Evolutionary conservation across 2,329 filamentous ascomycete species (phyloP).

Genomic region (Chaetothyriales sp.): DNA sequence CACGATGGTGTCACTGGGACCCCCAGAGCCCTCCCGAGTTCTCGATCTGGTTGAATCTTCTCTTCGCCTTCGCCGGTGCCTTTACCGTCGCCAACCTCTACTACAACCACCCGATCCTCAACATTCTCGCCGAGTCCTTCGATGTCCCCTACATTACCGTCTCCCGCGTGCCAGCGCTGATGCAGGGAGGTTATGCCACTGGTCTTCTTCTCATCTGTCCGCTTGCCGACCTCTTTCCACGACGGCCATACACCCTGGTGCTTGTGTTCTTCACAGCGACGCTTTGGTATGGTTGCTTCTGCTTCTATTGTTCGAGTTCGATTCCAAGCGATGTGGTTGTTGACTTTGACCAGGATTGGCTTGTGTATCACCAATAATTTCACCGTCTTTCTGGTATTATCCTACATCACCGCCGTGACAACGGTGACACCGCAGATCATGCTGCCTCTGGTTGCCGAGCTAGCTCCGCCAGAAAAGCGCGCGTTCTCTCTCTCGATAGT

Average conservation of each 20-base stretch:
- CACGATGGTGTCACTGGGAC: constrained; percentile 53
- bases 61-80: constrained; percentile 28
- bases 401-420: constrained; percentile 58
- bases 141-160: constrained; percentile 53
- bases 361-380: constrained; percentile 55
- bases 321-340: not conserved
- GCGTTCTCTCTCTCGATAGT: constrained; percentile 59
- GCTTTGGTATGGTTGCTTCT: constrained; percentile 37
- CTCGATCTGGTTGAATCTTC: constrained; percentile 50
- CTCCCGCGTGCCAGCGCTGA: constrained; percentile 54
- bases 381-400: constrained; percentile 49
- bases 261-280: constrained; percentile 55
- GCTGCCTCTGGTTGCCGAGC: constrained; percentile 66
- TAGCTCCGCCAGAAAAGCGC: constrained; percentile 53
- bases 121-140: constrained; percentile 58
- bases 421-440: constrained; percentile 69
- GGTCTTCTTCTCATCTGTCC: constrained; percentile 63
- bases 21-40: constrained; percentile 51
- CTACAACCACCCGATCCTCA: constrained; percentile 52
- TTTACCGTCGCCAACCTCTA: constrained; percentile 70
- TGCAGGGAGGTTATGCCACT: constrained; percentile 64
- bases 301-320: not conserved
- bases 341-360: constrained; percentile 30
- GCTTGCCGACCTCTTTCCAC: constrained; percentile 51
- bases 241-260: constrained; percentile 50